Conservation (phyloP, 2,329 filamentous ascomycete genomes). For the Fusarium longipes region DNA sequence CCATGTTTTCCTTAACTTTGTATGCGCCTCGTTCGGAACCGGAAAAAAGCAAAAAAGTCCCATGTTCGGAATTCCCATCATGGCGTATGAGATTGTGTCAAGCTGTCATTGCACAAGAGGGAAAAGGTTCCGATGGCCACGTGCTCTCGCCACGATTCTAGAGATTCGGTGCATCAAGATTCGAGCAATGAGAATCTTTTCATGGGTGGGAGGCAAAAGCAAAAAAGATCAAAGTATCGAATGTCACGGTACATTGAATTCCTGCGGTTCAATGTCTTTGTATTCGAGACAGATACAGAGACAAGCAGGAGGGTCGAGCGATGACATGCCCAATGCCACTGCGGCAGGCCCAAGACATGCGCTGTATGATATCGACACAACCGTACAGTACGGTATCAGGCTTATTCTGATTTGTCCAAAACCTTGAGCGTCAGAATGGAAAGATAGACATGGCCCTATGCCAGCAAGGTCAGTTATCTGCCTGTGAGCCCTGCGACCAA, state of each 20-base stretch:
- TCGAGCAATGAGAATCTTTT: background rate
- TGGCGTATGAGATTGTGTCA: conserved; percentile 23
- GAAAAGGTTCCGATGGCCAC: conserved; percentile 5
- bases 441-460: background rate
- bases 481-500: background rate
- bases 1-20: too few species aligned
- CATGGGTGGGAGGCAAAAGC: conserved; percentile 6
- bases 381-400: conserved; percentile 1
- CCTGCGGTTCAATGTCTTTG: conserved; percentile 25
- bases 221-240: background rate
- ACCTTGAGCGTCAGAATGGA: background rate
- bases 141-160: conserved; percentile 24
- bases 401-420: background rate
- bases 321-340: conserved; percentile 9
- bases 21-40: too few species aligned
- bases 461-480: background rate
- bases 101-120: conserved; percentile 25
- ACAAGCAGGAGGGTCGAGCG: conserved; percentile 20
- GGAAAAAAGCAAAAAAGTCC: too few species aligned
- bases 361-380: background rate
- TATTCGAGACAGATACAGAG: too few species aligned
- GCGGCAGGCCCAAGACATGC: background rate
- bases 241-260: conserved; percentile 10
- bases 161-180: conserved; percentile 1
- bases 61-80: conserved; percentile 18